These are phyloP conservation scores for Penicillium sp. DNA, from an alignment of 2,329 filamentous ascomycete genomes.

Conservation along the genomic window DNA sequence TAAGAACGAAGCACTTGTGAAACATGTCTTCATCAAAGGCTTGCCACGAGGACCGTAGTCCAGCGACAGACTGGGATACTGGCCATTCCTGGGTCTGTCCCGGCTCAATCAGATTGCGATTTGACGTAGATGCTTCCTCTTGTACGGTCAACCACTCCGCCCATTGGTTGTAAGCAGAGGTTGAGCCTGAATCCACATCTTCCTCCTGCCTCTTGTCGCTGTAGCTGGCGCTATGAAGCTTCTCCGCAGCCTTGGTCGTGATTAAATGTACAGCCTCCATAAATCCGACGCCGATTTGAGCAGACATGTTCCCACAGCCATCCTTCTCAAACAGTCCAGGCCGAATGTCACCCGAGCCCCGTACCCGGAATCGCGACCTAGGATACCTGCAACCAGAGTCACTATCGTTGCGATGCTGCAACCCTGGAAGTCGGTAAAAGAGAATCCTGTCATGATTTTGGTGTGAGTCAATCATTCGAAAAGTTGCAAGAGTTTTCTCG, in stretches of 20 bases:
- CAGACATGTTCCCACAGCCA: constrained; percentile 35
- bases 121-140: not conserved
- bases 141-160: constrained; percentile 12
- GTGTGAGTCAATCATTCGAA: no score
- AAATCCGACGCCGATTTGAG: constrained; percentile 30
- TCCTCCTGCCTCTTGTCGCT: not conserved
- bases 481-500: no score
- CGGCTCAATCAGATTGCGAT: not conserved
- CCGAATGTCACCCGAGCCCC: no score
- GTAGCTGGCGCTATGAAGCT: constrained; percentile 3
- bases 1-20: not conserved
- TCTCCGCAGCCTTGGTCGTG: constrained; percentile 25
- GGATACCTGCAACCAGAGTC: no score
- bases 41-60: not conserved
- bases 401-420: no score
- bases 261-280: constrained; percentile 31
- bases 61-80: not conserved
- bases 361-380: no score
- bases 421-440: no score
- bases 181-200: not conserved
- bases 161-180: constrained; percentile 12
- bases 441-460: no score
- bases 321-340: no score
- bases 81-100: not conserved
- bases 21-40: not conserved